These are phyloP conservation scores for Botrytis porri DNA, from an alignment of 2,329 filamentous ascomycete genomes.

Conservation along the genomic window DNA sequence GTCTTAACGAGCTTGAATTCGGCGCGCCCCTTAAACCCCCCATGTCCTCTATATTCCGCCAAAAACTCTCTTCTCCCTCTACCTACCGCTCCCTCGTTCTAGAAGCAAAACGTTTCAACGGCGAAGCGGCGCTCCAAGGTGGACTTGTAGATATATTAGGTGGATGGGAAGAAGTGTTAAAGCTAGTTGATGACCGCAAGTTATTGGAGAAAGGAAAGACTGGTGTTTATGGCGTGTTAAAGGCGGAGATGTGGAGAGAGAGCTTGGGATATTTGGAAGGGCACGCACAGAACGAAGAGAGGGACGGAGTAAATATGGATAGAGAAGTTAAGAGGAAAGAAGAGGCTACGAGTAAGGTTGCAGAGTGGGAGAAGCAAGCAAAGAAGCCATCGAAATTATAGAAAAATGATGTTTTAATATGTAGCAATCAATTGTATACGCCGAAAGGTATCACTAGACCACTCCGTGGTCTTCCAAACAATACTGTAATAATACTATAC, in stretches of 20 bases:
- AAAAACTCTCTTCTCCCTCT: conserved; percentile 55
- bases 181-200: conserved; percentile 56
- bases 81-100: conserved; percentile 65
- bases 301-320: conserved; percentile 43
- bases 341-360: conserved; percentile 27
- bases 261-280: conserved; percentile 56
- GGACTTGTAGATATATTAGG: conserved; percentile 69
- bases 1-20: conserved; percentile 79
- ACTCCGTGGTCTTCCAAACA: conserved; percentile 4
- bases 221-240: conserved; percentile 68
- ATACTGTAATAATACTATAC: conserved; percentile 20
- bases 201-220: conserved; percentile 60
- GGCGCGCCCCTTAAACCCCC: conserved; percentile 71
- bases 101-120: conserved; percentile 68
- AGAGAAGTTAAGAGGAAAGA: conserved; percentile 36
- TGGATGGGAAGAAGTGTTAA: conserved; percentile 60
- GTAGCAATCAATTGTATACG: conserved; percentile 5
- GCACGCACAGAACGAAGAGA: conserved; percentile 51
- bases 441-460: conserved; percentile 6
- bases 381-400: conserved; percentile 32
- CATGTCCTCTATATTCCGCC: conserved; percentile 72
- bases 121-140: conserved; percentile 58
- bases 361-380: conserved; percentile 33
- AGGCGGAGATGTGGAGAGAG: conserved; percentile 72
- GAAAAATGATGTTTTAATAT: conserved; percentile 12